These are phyloP conservation scores for Beta vulgaris DNA, from an alignment of 148 eudicot species.

Conservation along the genomic window DNA sequence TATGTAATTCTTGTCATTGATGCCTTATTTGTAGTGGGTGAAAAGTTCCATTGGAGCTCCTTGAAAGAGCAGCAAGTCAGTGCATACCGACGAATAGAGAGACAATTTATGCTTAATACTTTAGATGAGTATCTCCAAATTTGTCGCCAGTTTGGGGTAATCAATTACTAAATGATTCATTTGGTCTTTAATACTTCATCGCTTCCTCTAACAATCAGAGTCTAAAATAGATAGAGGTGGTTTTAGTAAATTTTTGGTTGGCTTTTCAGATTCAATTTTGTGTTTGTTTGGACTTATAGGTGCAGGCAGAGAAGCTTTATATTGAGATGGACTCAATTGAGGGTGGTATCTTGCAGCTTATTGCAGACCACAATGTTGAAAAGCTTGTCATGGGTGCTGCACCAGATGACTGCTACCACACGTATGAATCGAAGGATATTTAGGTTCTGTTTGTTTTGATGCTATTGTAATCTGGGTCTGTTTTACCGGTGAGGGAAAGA, in stretches of 20 bases:
- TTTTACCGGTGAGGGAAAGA: background rate
- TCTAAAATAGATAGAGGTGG: background rate
- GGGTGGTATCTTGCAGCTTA: conserved; percentile 74
- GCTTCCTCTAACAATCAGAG: background rate
- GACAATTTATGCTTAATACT: conserved; percentile 50
- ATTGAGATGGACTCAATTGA: conserved; percentile 59
- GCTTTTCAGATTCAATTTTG: background rate
- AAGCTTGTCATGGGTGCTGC: conserved; percentile 93
- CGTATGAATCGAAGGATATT: conserved; percentile 27
- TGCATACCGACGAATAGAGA: conserved; percentile 49
- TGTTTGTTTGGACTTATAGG: conserved; percentile 33
- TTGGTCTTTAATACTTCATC: background rate
- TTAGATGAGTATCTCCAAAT: conserved; percentile 44
- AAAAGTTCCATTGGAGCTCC: conserved; percentile 40
- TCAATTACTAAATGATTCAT: conserved; percentile 12
- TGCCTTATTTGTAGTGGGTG: conserved; percentile 52
- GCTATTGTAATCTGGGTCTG: background rate
- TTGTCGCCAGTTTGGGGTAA: conserved; percentile 66
- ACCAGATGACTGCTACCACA: conserved; percentile 51
- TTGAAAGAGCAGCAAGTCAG: conserved; percentile 47
- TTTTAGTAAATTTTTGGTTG: background rate
- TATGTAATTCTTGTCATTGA: background rate
- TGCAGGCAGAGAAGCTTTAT: conserved; percentile 45
- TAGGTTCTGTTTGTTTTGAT: background rate
- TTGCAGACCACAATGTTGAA: conserved; percentile 50